Evolutionary conservation across 345 rosid genomes (phyloP), one percentile per base, ranked within the genome.

Genomic region (Eutrema yunnanense): DNA sequence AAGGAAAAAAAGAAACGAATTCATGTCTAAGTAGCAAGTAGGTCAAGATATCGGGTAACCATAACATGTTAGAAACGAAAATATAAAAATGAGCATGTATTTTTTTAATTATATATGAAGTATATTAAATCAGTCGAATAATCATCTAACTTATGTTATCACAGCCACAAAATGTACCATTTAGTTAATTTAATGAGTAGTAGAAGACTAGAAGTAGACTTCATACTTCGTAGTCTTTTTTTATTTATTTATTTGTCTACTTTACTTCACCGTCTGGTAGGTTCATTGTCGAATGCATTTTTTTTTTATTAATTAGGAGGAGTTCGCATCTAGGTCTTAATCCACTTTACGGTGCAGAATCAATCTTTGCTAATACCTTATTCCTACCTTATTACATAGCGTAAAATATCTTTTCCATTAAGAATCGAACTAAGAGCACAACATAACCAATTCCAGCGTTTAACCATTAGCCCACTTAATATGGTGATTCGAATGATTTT

Each of bases 21-120:
- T 14, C 32, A 37, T 60, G 60, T 27, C 9, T 29, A 55, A 71
- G 46, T 38, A 57, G 53, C 44, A 14, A 34, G 64, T 64, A 64
- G 71, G 65, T 38, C 50, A 55, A 9, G 9, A 9, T 26, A 32
- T 42, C 19, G 11, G 62, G 42, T 32, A 42, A 42, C 11, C 49
- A 1, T 67, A 60, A 52, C 78, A 68, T 67, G 47, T 59, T 59
- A 33, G 13, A 59, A 51, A 59, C 62, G 67, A 66, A 58, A 48
- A 8, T 11, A 11, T 19, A 9, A 43, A 52, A 54, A 6, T 38
- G 29, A 63, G 32, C 49, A 72, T 26, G 56, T 29, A 29, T 16
- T 13, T 16, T 13, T 4, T 13, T 2, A 37, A 13, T 58, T 10
- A 6, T 36, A 11, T 4, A 30, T 4, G 13, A 26, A 30, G 47